Evolutionary conservation across 2,329 filamentous ascomycete species (phyloP).

Genomic region (Fusarium sp.): DNA sequence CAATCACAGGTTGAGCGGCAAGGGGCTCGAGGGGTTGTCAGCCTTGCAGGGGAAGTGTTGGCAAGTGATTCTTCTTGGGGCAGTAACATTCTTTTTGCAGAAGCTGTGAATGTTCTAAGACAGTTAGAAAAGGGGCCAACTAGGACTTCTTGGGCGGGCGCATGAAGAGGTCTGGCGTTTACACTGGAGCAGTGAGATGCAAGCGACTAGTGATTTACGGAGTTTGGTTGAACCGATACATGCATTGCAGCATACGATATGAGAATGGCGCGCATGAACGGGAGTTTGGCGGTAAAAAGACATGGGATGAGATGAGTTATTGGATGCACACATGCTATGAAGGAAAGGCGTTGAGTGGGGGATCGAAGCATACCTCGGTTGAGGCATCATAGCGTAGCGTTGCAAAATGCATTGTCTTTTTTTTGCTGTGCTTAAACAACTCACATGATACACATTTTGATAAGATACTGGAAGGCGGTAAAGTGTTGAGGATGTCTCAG

Average conservation of each 20-base stretch:
- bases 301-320: slow-evolving; percentile 6
- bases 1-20: slow-evolving; percentile 57
- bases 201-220: slow-evolving; percentile 6
- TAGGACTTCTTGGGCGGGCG: slow-evolving; percentile 49
- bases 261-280: slow-evolving; percentile 21
- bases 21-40: slow-evolving; percentile 64
- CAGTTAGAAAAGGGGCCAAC: slow-evolving; percentile 63
- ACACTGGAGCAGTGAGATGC: background rate
- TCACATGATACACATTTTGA: slow-evolving; percentile 3
- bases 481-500: slow-evolving; percentile 23
- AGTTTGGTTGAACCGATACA: slow-evolving; percentile 3
- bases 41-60: slow-evolving; percentile 63
- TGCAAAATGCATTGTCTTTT: slow-evolving; percentile 11
- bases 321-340: slow-evolving; percentile 10
- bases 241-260: slow-evolving; percentile 21
- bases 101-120: slow-evolving; percentile 67
- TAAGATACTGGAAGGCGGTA: background rate
- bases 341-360: slow-evolving; percentile 5
- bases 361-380: slow-evolving; percentile 1
- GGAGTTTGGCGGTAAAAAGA: slow-evolving; percentile 30
- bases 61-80: slow-evolving; percentile 66
- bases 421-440: slow-evolving; percentile 3
- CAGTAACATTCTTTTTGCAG: slow-evolving; percentile 66
- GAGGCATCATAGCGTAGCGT: slow-evolving; percentile 1
- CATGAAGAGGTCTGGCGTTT: slow-evolving; percentile 13